Evolutionary conservation across 2,329 filamentous ascomycete genomes (phyloP).

Genomic region (Calonectria hongkongensis): DNA sequence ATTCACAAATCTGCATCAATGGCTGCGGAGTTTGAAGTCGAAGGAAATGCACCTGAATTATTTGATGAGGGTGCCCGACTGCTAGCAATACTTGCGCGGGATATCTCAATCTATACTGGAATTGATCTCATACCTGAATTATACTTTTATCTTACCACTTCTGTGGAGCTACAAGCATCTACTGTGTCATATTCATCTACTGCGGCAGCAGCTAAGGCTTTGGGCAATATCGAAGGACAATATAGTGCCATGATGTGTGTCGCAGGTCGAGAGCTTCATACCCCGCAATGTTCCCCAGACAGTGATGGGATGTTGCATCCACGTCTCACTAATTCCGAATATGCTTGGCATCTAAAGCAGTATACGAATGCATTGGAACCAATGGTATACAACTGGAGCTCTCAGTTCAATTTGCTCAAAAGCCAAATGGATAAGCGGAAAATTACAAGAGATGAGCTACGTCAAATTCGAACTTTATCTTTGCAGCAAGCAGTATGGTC

Average conservation of each 20-base stretch:
- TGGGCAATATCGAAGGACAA: not conserved
- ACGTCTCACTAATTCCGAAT: not conserved
- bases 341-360: not conserved
- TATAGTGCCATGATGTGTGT: not conserved
- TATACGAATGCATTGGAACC: not conserved
- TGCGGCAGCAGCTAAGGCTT: not conserved
- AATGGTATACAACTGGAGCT: not conserved
- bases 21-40: not conserved
- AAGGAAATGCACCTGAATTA: not conserved
- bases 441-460: not conserved
- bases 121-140: not conserved
- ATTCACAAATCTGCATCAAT: not conserved
- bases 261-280: not conserved
- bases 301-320: not conserved
- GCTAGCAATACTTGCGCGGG: not conserved
- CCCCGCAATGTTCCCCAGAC: too few species aligned
- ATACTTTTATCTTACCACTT: not conserved
- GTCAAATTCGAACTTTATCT: not conserved
- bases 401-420: slow-evolving; percentile 4
- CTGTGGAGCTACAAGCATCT: not conserved
- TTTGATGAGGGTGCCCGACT: not conserved
- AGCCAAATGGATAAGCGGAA: not conserved
- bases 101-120: not conserved
- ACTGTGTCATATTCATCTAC: not conserved
- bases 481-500: not conserved